These are phyloP conservation scores for Hemileccinum rubropunctum DNA, from an alignment of 768 basidiomycete genomes.

Conservation along the genomic window DNA sequence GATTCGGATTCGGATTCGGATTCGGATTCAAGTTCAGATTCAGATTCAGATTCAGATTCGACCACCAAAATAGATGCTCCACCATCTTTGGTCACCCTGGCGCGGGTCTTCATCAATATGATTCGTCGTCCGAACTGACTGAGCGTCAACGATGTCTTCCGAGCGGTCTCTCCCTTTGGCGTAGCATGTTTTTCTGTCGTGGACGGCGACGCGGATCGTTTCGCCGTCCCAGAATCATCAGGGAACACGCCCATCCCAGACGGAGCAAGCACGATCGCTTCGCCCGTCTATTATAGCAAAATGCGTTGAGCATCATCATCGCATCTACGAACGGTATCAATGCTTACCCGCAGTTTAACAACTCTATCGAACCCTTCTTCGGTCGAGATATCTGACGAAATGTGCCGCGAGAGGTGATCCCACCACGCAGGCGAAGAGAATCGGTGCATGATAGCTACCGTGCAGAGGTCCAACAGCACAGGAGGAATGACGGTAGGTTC, in stretches of 20 bases:
- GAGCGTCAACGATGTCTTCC: constrained; percentile 21
- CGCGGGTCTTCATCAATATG: constrained; percentile 54
- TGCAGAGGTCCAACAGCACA: constrained; percentile 60
- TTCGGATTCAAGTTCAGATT: too few relatives aligned
- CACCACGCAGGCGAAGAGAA: constrained; percentile 75
- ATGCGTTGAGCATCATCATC: neutral
- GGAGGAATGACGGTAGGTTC: constrained; percentile 69
- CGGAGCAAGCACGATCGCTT: constrained; percentile 63
- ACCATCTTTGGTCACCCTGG: constrained; percentile 56
- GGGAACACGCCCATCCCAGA: constrained; percentile 47
- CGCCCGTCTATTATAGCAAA: constrained; percentile 48
- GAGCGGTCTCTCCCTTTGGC: neutral
- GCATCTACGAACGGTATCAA: neutral
- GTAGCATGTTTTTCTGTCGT: neutral
- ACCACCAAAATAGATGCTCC: constrained; percentile 51
- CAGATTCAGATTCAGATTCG: constrained; percentile 6
- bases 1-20: too few relatives aligned
- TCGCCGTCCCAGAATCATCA: constrained; percentile 1
- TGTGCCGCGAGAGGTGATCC: constrained; percentile 59
- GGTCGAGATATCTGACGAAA: constrained; percentile 54
- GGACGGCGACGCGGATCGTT: neutral
- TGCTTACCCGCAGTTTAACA: constrained; percentile 54
- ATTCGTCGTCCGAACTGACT: constrained; percentile 54
- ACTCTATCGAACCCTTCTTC: constrained; percentile 60
- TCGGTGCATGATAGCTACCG: constrained; percentile 57